These are phyloP conservation scores for Acanthamoeba lenticulata DNA, from an alignment of 208 protist genomes.

Conservation along the genomic window DNA sequence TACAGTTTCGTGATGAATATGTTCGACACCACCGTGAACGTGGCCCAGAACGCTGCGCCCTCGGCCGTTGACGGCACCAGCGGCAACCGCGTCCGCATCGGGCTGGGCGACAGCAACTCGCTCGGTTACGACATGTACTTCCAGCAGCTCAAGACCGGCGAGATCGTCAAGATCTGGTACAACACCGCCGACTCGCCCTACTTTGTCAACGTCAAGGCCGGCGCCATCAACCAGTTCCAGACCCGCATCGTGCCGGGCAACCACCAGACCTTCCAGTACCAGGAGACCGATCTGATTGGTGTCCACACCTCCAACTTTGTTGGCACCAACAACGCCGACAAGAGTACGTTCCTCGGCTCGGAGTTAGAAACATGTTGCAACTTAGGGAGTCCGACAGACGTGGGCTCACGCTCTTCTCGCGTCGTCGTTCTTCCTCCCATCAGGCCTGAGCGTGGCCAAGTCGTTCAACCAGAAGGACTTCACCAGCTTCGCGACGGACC, in stretches of 20 bases:
- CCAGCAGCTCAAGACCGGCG: conserved; percentile 66
- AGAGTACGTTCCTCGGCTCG: not conserved
- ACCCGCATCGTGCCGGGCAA: conserved; percentile 63
- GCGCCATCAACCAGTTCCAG: conserved; percentile 72
- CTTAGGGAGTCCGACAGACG: not conserved
- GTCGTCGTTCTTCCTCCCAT: not conserved
- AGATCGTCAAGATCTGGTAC: conserved; percentile 73
- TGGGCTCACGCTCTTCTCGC: too few species aligned
- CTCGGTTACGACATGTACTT: conserved; percentile 76
- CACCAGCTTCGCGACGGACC: conserved; percentile 46
- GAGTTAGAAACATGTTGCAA: not conserved
- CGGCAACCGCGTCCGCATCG: not conserved
- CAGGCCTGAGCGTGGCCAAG: conserved; percentile 62
- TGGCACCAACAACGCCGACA: not conserved
- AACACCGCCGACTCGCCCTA: conserved; percentile 49
- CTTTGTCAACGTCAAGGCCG: conserved; percentile 73
- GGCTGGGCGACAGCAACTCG: not conserved
- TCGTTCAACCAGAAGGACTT: conserved; percentile 72
- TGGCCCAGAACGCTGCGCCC: conserved; percentile 55
- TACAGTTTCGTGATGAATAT: conserved; percentile 76
- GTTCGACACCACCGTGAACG: conserved; percentile 72
- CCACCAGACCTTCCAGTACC: not conserved
- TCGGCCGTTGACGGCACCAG: not conserved
- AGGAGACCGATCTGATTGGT: conserved; percentile 69
- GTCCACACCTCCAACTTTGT: conserved; percentile 59